Evolutionary conservation across 1,284 basidiomycete genomes (phyloP).

Genomic region (Caloboletus firmus): DNA sequence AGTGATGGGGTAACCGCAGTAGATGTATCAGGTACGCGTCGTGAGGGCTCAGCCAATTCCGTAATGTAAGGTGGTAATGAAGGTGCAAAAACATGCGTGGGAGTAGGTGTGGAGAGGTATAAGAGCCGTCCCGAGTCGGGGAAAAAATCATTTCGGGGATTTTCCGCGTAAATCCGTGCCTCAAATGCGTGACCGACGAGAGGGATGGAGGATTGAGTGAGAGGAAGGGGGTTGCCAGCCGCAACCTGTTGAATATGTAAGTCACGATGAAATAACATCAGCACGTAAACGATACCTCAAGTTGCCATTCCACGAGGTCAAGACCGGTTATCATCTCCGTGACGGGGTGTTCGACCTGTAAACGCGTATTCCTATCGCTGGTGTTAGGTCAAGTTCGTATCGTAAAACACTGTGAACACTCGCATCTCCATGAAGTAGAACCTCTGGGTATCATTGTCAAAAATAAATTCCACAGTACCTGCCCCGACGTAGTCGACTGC

Average conservation of each 20-base stretch:
- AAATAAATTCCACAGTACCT: conserved; percentile 92
- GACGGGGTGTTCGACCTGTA: conserved; percentile 94
- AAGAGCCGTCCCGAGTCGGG: conserved; percentile 86
- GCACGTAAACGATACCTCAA: conserved; percentile 55
- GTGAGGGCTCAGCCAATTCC: conserved; percentile 35
- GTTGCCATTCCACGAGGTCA: conserved; percentile 93
- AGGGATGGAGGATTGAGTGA: conserved; percentile 75
- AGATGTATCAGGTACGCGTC: conserved; percentile 39
- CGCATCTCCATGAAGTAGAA: conserved; percentile 96
- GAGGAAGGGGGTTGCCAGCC: conserved; percentile 82
- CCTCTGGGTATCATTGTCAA: conserved; percentile 80
- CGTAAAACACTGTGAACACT: conserved; percentile 25
- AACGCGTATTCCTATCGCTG: conserved; percentile 75
- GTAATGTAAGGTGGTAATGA: conserved; percentile 28
- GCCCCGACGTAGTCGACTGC: conserved; percentile 91
- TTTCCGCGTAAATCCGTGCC: conserved; percentile 96
- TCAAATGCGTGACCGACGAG: conserved; percentile 93
- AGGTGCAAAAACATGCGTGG: conserved; percentile 65
- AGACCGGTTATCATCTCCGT: conserved; percentile 94
- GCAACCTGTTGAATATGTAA: conserved; percentile 57
- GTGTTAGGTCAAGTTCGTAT: background rate
- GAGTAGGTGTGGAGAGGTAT: conserved; percentile 75
- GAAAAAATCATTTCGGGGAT: conserved; percentile 89
- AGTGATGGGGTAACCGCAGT: conserved; percentile 59
- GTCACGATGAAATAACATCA: background rate